Base-by-base conservation (phyloP, 495 filamentous ascomycete species). In the Cercophora samala region DNA sequence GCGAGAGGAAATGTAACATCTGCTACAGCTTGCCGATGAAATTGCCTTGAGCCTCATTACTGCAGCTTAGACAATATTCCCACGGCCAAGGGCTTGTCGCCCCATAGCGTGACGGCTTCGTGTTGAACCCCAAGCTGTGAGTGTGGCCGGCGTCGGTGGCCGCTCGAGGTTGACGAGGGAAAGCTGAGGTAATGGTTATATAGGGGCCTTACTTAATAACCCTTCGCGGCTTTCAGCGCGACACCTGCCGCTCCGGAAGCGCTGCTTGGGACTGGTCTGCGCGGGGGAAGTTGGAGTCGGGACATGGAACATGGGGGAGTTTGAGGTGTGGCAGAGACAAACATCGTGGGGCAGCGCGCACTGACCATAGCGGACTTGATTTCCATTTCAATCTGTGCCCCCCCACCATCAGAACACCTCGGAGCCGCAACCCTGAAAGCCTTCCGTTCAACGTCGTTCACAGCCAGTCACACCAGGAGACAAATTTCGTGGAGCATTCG, bases 311-410 rank as follows among this genome's bases (percentile, higher is more conserved):
- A 23, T 56, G 53, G 53, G 53, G 53, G n/a, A n/a, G 22, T 21
- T 19, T 4, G 6, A 56, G 53, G n/a, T 56, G 58, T 22, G 24
- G 60, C n/a, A n/a, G 26, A 62, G 32, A 5, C 15, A 15, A 15
- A 29, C 18, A n/a, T 25, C 54, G 60, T 60, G 61, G 61, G 61
- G 66, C 59, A 59, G 21, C 18, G 60, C 37, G 65, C 65, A 58
- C 37, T 64, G 55, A 53, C 66, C 61, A 67, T 32, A 64, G 66
- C 26, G 62, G 58, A 29, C 66, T 46, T 56, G 59, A 17, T 64
- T 68, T 54, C 66, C 66, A 64, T 68, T 68, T 68, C 58, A 64
- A 64, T 42, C 55, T 26, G 54, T 42, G 37, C 56, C 66, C 60
- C 60, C 54, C 66, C 66, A 64, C 66, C 26, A 26, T 42, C 60